phyloP scores from a whole-genome alignment of 495 filamentous ascomycete genomes.

The Aspergillus cristatus region DNA sequence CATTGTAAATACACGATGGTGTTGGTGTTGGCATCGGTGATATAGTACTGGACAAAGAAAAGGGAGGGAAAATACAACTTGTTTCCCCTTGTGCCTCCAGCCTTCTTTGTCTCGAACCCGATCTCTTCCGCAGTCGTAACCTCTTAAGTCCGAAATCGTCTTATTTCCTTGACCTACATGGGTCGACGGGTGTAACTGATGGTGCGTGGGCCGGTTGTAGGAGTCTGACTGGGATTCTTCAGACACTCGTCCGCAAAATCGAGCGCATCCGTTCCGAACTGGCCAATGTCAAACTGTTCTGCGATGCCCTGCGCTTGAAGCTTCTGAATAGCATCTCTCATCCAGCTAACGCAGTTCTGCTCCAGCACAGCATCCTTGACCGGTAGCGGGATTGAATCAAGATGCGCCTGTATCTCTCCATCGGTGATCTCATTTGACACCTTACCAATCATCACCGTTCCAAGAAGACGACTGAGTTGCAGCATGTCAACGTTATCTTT shows the following conservation, averaged over 20 bases:
- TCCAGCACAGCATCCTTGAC: constrained; percentile 1
- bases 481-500: constrained; percentile 4
- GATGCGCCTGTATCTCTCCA: not conserved
- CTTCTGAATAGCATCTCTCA: constrained; percentile 3
- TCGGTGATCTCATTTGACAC: constrained; percentile 1
- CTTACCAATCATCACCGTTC: constrained; percentile 10
- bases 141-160: no score
- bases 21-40: no score
- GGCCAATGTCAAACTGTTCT: constrained; percentile 6
- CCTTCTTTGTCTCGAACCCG: no score
- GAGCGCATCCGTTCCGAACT: constrained; percentile 8
- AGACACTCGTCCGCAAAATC: constrained; percentile 9
- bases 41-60: no score
- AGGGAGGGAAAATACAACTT: no score
- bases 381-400: constrained; percentile 4
- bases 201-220: no score
- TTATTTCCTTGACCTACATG: constrained; percentile 2
- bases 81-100: no score
- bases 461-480: constrained; percentile 3
- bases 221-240: not conserved
- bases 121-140: no score
- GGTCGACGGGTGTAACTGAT: constrained; percentile 1
- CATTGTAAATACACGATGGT: no score
- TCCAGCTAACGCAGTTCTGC: constrained; percentile 11
- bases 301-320: constrained; percentile 1